phyloP scores from a whole-genome alignment of 2,329 filamentous ascomycete genomes.

The Aplosporella prunicola region DNA sequence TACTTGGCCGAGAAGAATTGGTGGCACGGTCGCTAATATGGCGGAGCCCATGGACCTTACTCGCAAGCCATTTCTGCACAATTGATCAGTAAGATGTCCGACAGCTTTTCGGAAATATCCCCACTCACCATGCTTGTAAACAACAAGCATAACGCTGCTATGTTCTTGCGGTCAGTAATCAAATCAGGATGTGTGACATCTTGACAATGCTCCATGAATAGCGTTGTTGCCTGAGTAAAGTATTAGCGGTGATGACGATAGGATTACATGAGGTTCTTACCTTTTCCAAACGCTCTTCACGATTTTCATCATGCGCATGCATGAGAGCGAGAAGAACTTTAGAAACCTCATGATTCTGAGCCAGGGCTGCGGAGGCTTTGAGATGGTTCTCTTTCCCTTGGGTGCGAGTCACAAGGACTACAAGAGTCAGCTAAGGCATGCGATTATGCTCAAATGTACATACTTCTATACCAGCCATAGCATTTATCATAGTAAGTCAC shows the following conservation, averaged over 20 bases:
- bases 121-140: conserved; percentile 74
- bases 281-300: conserved; percentile 50
- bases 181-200: conserved; percentile 53
- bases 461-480: conserved; percentile 74
- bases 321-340: conserved; percentile 5
- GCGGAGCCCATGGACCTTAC: conserved; percentile 70
- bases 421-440: conserved; percentile 8
- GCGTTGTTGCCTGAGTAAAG: conserved; percentile 16
- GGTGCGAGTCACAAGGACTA: conserved; percentile 59
- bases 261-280: conserved; percentile 19
- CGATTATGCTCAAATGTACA: conserved; percentile 14
- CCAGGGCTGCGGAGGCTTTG: conserved; percentile 60
- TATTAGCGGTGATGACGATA: conserved; percentile 21
- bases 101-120: neutral
- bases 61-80: conserved; percentile 70
- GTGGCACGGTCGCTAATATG: conserved; percentile 69
- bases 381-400: conserved; percentile 55
- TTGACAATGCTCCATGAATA: conserved; percentile 35
- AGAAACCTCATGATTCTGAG: conserved; percentile 57
- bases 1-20: conserved; percentile 48
- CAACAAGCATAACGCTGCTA: conserved; percentile 74
- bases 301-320: conserved; percentile 8
- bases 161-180: conserved; percentile 78
- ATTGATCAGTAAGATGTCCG: neutral
- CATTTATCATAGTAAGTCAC: conserved; percentile 89